A percentile compares a stretch with the other conserved stretches of the same genome.
These are phyloP conservation scores for Paracoccidioides lutzii DNA, from an alignment of 2,329 filamentous ascomycete genomes.

Conservation along the genomic window DNA sequence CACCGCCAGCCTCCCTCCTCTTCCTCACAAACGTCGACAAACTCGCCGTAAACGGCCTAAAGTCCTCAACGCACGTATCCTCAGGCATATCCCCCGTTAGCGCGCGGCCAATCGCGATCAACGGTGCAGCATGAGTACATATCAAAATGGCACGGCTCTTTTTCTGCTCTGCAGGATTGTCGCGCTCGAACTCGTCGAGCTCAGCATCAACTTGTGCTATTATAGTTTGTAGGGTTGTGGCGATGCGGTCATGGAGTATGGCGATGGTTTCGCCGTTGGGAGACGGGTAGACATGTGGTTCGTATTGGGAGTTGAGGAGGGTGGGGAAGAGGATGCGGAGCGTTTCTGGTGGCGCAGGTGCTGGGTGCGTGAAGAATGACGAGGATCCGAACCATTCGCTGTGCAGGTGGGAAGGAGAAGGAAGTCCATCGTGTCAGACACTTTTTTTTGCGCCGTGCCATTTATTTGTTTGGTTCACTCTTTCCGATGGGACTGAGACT, in stretches of 20 bases:
- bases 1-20: conserved; percentile 6
- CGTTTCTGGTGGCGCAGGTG: conserved; percentile 51
- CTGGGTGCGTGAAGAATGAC: conserved; percentile 73
- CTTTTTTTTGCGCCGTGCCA: neutral
- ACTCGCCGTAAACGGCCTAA: conserved; percentile 71
- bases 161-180: conserved; percentile 46
- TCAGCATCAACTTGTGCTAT: conserved; percentile 58
- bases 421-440: neutral
- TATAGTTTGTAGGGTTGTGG: conserved; percentile 55
- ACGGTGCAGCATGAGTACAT: conserved; percentile 77
- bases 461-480: neutral
- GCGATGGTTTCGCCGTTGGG: conserved; percentile 65
- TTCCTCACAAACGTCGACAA: conserved; percentile 54
- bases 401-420: neutral
- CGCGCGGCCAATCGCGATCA: conserved; percentile 74
- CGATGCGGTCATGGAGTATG: conserved; percentile 68
- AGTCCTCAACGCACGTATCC: conserved; percentile 62
- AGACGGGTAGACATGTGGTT: conserved; percentile 53
- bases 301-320: conserved; percentile 40
- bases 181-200: conserved; percentile 24
- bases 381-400: conserved; percentile 81
- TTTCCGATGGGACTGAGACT: conserved; percentile 7
- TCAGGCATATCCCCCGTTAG: conserved; percentile 68
- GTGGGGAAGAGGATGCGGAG: conserved; percentile 53
- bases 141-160: conserved; percentile 53